phyloP scores from a whole-genome alignment of 805 yeast genomes.

The Phaffomyces thermotolerans region DNA sequence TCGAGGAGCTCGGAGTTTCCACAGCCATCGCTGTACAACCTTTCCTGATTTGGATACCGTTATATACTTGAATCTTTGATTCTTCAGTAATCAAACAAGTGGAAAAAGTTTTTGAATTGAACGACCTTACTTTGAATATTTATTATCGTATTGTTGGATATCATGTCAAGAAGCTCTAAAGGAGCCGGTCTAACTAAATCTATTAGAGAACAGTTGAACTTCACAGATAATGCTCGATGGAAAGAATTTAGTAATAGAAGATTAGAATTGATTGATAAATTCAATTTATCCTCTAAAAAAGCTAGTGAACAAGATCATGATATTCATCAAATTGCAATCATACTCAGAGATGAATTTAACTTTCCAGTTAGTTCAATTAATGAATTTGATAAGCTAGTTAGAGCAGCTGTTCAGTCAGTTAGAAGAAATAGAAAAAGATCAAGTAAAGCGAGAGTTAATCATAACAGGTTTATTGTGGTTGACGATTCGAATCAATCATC shows the following conservation, averaged over 20 bases:
- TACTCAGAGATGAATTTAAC: constrained; percentile 70
- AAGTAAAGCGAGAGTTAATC: constrained; percentile 18
- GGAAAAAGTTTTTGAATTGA: no score
- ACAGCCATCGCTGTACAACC: no score
- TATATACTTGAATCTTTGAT: no score
- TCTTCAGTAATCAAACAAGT: no score
- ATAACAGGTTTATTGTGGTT: constrained; percentile 17
- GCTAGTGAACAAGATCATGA: constrained; percentile 91
- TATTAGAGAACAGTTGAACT: constrained; percentile 49
- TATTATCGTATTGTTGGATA: no score
- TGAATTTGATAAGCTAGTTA: constrained; percentile 84
- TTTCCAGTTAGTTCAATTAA: constrained; percentile 48
- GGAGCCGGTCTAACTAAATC: constrained; percentile 34
- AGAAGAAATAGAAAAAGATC: constrained; percentile 78
- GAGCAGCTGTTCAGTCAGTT: constrained; percentile 92
- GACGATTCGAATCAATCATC: constrained; percentile 7
- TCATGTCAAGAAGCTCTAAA: constrained; percentile 1
- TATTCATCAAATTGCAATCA: constrained; percentile 70
- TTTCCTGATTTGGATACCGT: no score
- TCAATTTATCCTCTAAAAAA: constrained; percentile 52
- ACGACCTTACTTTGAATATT: no score
- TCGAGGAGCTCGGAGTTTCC: no score
- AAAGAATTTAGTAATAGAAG: constrained; percentile 85
- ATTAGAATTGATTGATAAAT: constrained; percentile 77
- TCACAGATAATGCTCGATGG: constrained; percentile 81